Conservation (phyloP, 345 rosid species). For the Lepidium sativum region DNA sequence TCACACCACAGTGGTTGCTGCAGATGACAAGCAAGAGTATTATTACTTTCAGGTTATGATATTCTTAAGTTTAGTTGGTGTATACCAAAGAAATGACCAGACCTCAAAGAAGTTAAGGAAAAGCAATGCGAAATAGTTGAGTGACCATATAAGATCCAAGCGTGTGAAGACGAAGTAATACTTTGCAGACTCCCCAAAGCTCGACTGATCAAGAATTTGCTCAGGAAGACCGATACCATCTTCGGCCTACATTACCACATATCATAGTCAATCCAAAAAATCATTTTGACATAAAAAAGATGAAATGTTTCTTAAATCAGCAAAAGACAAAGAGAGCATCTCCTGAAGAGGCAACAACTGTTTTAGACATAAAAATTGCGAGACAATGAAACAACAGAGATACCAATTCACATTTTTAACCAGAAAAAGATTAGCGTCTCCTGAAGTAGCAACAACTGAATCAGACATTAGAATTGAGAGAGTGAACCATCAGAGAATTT, state of each 20-base stretch:
- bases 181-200: conserved; percentile 56
- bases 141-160: conserved; percentile 71
- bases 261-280: conserved; percentile 1
- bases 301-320: background rate
- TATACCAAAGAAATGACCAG: background rate
- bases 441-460: background rate
- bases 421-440: background rate
- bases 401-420: background rate
- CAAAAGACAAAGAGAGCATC: background rate
- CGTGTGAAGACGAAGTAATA: conserved; percentile 52
- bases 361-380: background rate
- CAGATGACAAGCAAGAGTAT: conserved; percentile 11
- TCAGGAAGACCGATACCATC: conserved; percentile 93
- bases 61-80: background rate
- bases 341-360: background rate
- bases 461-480: background rate
- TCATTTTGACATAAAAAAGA: background rate
- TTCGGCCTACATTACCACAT: conserved; percentile 52
- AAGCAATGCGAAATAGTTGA: conserved; percentile 75
- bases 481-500: background rate
- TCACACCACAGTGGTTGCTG: conserved; percentile 95
- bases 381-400: background rate
- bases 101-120: conserved; percentile 86
- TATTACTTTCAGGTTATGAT: background rate
- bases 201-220: conserved; percentile 65